Base-by-base conservation (phyloP, 768 basidiomycete species). In the Melanogaster broomeanus region DNA sequence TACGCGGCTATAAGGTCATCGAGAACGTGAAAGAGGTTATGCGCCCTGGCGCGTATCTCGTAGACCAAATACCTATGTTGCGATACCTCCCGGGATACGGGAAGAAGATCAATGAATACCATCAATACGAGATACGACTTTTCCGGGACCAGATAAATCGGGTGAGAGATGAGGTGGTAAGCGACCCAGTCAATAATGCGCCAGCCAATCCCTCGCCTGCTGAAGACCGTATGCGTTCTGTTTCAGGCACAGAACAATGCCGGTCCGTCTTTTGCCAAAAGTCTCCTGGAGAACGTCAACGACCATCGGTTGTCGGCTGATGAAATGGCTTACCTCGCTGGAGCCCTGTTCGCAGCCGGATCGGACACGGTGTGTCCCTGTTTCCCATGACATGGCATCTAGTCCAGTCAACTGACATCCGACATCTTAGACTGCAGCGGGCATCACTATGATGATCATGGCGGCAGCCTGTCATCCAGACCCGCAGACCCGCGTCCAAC, bases 311-410 rank as follows among this genome's bases (percentile, higher is more conserved):
- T 85, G 3, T 72, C 79, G 4, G 71, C 74, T 37, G 70, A 79
- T 46, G 83, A 85, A 55, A 75, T 77, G 12, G 76, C 82, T 1
- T 86, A 81, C 61, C 72, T 85, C 6, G 79, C 78, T 2, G 84
- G 83, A 0, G 73, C 72, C 30, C 74, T 85, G 64, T 85, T 83
- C 53, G 79, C 76, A 16, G 84, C 82, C 21, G 84, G 81, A 1
- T 75, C 78, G 1, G 83, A 81, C 48, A 85, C 83, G 4, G 73
- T 71, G 48, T 39, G 39, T 6, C 11, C 15, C 28, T 25, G 13
- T 22, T 30, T 19, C n/a, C n/a, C n/a, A n/a, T n/a, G n/a, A n/a
- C n/a, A n/a, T n/a, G n/a, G n/a, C n/a, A n/a, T n/a, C n/a, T n/a
- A n/a, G n/a, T n/a, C n/a, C n/a, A n/a, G n/a, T n/a, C n/a, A n/a